These are phyloP conservation scores for Voacanga thouarsii DNA, from an alignment of 257 asterid genomes.

Conservation along the genomic window DNA sequence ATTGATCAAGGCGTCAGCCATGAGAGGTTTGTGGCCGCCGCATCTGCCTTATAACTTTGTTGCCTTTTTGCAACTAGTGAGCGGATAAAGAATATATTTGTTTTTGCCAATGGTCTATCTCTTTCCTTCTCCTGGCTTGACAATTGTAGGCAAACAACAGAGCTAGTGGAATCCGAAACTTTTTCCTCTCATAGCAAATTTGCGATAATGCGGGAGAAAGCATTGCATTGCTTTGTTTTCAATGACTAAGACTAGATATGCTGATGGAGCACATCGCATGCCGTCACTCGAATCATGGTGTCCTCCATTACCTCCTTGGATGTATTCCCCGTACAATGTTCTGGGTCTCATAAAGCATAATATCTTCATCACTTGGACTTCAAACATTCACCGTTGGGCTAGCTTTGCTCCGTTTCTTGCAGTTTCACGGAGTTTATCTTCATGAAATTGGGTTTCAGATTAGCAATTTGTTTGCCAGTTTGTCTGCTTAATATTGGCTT, in stretches of 20 bases:
- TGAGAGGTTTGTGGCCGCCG: conserved; percentile 38
- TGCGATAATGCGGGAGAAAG: conserved; percentile 26
- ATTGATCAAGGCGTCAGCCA: conserved; percentile 3
- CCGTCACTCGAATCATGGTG: conserved; percentile 45
- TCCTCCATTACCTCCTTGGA: conserved; percentile 41
- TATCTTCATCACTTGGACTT: conserved; percentile 19
- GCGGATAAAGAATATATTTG: conserved; percentile 23
- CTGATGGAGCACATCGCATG: conserved; percentile 43
- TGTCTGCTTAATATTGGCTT: too few species aligned
- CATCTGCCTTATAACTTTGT: conserved; percentile 22
- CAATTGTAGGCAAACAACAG: conserved; percentile 30
- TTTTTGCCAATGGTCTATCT: conserved; percentile 1
- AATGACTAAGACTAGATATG: conserved; percentile 22
- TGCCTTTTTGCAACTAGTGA: conserved; percentile 24
- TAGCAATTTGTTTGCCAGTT: too few species aligned
- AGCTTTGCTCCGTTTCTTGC: too few species aligned
- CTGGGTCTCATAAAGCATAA: not conserved
- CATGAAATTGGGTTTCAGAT: not conserved
- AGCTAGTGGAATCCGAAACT: conserved; percentile 26
- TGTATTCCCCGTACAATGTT: not conserved
- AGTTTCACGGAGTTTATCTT: not conserved
- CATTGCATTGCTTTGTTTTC: conserved; percentile 17
- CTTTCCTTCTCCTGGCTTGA: conserved; percentile 23
- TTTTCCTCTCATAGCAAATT: conserved; percentile 22
- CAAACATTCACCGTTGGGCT: conserved; percentile 4